Percentiles rank a stretch among this genome's conserved stretches.
These are phyloP conservation scores for Didymella pomorum DNA, from an alignment of 2,329 filamentous ascomycete genomes.

Conservation along the genomic window DNA sequence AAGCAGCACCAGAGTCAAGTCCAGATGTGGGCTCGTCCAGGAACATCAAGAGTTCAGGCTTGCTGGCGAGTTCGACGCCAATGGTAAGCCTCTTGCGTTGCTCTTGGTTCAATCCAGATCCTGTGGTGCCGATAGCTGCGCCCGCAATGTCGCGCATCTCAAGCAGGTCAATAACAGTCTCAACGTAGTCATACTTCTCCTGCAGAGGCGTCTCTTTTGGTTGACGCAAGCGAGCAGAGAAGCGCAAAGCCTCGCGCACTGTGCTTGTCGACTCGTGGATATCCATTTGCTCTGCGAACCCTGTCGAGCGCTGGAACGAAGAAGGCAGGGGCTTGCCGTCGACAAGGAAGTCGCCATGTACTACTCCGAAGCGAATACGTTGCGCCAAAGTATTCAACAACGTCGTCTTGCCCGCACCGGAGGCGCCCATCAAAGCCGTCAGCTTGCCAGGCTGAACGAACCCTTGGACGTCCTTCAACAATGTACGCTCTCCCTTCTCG, in stretches of 20 bases:
- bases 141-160: conserved; percentile 72
- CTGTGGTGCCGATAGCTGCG: conserved; percentile 67
- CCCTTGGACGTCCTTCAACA: conserved; percentile 71
- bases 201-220: conserved; percentile 63
- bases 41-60: conserved; percentile 77
- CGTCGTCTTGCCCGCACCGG: conserved; percentile 56
- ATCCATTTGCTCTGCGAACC: conserved; percentile 75
- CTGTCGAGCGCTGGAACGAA: conserved; percentile 82
- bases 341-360: conserved; percentile 56
- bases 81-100: conserved; percentile 73
- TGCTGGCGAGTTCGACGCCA: conserved; percentile 66
- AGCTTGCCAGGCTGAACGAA: conserved; percentile 93
- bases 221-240: conserved; percentile 70
- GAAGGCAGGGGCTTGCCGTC: conserved; percentile 57
- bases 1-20: conserved; percentile 73
- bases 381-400: conserved; percentile 51
- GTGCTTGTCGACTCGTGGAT: conserved; percentile 69
- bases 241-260: conserved; percentile 70
- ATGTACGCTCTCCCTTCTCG: conserved; percentile 52
- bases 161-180: conserved; percentile 68
- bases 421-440: conserved; percentile 80
- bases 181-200: conserved; percentile 72
- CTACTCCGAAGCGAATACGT: conserved; percentile 55
- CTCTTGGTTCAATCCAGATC: conserved; percentile 62
- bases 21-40: conserved; percentile 81